Evolutionary conservation across 2,329 filamentous ascomycete genomes (phyloP), one percentile per base, ranked within the genome.

Genomic region (Corinectria fuckeliana): DNA sequence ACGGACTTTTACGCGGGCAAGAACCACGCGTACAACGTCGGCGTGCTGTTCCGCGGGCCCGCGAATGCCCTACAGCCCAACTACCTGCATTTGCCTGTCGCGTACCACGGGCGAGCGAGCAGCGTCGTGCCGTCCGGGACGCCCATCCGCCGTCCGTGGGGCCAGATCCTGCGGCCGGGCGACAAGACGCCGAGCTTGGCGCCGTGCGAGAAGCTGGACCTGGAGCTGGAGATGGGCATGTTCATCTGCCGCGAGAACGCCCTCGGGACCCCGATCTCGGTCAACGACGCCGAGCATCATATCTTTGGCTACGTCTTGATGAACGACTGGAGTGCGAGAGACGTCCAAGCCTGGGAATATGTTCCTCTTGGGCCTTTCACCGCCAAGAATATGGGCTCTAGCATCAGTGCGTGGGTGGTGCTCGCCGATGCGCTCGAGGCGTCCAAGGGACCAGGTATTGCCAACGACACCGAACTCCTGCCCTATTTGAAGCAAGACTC

Each of bases 1-100:
- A 92, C 91, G 2, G 91, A 95, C 72, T 95, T 94, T 77, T 95
- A 91, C 71, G 91, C 89, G 13, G 91, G 91, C 48, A 78, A 89
- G 68, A 89, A 93, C 71, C 91, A 95, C 75, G 91, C 91, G 5
- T 90, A 87, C 78, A 78, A 77, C 66, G 81, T 91, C 8, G 91
- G 90, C 4, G 83, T 86, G 1, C 81, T 93, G 20, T 92, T 94
- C 77, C 86, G 91, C 30, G 91, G 90, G 0, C 84, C 88, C 0
- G 82, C 84, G 14, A 91, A 92, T 65, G 90, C 91, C 0, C 79
- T 95, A 18, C 89, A 93, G 74, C 89, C 90, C 9, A 94, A 94
- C 72, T 95, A 94, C 74, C 90, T 85, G 49, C 89, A 93, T 66
- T 79, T 95, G 0, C 91, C 91, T 0, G 90, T 94, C 3, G 91